Evolutionary conservation across 2,329 filamentous ascomycete species (phyloP).

Genomic region (Chrysoporthe austroafricana): DNA sequence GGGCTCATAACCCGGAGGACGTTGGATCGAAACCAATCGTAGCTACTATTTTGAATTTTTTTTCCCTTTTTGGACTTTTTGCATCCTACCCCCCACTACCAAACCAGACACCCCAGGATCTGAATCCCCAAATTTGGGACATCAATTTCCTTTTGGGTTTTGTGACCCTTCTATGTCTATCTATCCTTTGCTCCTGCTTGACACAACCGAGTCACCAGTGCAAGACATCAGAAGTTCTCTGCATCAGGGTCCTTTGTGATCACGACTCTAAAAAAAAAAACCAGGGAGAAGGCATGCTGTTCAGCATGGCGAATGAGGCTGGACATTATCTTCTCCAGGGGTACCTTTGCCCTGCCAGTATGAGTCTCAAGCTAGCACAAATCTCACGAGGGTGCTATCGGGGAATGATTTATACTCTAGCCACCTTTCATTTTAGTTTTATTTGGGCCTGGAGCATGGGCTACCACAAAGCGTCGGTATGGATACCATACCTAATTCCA

Average conservation of each 20-base stretch:
- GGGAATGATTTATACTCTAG: no score
- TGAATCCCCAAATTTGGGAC: not conserved
- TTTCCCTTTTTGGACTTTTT: not conserved
- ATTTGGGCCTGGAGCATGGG: no score
- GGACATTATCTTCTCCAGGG: not conserved
- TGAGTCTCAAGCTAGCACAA: not conserved
- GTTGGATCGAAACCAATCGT: conserved; percentile 25
- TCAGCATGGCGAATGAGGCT: not conserved
- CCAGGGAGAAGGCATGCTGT: not conserved
- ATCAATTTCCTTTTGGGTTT: no score
- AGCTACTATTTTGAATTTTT: conserved; percentile 10
- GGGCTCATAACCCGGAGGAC: conserved; percentile 28
- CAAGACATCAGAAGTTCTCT: not conserved
- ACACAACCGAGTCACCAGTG: no score
- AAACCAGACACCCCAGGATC: not conserved
- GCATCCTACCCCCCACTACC: not conserved
- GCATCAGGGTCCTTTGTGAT: not conserved
- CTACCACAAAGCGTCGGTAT: no score
- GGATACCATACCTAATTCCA: no score
- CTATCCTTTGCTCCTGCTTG: no score
- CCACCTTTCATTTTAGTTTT: no score
- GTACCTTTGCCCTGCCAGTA: not conserved
- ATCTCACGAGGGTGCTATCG: no score
- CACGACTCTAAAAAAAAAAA: not conserved
- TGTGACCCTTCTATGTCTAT: no score